Evolutionary conservation across 2,329 filamentous ascomycete species (phyloP), one percentile per base, ranked within the genome.

Genomic region (Fusarium dimerum): DNA sequence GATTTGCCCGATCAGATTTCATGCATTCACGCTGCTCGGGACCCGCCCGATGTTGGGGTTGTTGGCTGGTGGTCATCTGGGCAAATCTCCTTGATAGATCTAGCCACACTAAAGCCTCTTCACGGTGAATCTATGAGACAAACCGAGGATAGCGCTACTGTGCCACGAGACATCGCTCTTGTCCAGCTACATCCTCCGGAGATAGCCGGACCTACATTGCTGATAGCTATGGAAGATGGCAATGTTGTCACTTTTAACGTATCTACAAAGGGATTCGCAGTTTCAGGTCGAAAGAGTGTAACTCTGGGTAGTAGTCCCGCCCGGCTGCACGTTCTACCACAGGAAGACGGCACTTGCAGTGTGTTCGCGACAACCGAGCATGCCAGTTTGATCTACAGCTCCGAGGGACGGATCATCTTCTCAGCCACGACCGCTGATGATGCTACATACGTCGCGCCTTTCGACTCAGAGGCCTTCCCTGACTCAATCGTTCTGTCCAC

Each of bases 321-420:
- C 2, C 85, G 84, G 13, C 86, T 99, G 63, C 88, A 93, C 52
- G 78, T 89, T 18, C 74, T 99, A 2, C 90, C 92, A 0, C 82
- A 87, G 46, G 77, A 78, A 1, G 76, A 86, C 44, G 83, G 82
- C 1, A 75, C 90, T 1, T 89, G 81, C 67, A 95, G 89, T 62
- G 86, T 99, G 1, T 96, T 99, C 68, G 91, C 92, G 1, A 96
- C 91, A 0, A 96, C 92, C 51, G 94, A 99, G 65, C 91, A 97
- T 66, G 90, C 94, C 0, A 97, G 90, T 57, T 74, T 99, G 49
- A 96, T 99, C 45, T 97, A 99, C 67, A 89, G 89, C 9, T 86
- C 87, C 0, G 92, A 97, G 67, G 90, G 89, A 1, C 83, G 92
- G 18, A 88, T 97, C 40, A 85, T 96, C 1, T 99, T 95, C 73